phyloP scores from a whole-genome alignment of 805 yeast genomes.

The Candida anglica region DNA sequence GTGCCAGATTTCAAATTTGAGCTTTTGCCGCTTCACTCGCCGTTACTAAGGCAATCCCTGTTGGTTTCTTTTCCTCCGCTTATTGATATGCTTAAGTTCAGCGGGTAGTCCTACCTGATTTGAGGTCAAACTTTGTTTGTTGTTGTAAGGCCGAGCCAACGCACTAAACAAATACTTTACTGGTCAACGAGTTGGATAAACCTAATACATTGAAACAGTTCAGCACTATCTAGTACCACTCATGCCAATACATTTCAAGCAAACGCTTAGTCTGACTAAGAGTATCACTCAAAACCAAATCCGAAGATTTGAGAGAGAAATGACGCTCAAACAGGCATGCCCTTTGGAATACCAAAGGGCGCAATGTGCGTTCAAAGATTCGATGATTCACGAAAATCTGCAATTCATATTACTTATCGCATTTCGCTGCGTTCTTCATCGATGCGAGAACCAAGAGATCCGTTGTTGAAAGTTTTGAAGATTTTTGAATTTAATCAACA shows the following conservation, averaged over 20 bases:
- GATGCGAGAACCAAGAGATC: too few species aligned
- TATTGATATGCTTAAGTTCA: slow-evolving; percentile 43
- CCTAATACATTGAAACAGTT: slow-evolving; percentile 10
- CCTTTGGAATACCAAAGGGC: too few species aligned
- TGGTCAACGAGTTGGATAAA: slow-evolving; percentile 12
- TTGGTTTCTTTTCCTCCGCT: slow-evolving; percentile 45
- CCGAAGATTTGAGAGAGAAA: too few species aligned
- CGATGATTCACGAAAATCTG: too few species aligned
- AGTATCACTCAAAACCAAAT: slow-evolving; percentile 30
- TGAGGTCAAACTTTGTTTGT: slow-evolving; percentile 31
- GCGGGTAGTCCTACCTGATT: slow-evolving; percentile 40
- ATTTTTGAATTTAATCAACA: too few species aligned
- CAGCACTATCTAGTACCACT: slow-evolving; percentile 7
- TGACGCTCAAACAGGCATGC: too few species aligned
- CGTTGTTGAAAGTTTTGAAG: too few species aligned
- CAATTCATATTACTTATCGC: too few species aligned
- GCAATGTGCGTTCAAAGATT: too few species aligned
- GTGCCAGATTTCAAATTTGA: slow-evolving; percentile 40
- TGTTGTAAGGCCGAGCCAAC: slow-evolving; percentile 12
- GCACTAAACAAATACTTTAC: slow-evolving; percentile 2
- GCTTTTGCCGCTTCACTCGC: slow-evolving; percentile 37
- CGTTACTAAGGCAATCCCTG: slow-evolving; percentile 43
- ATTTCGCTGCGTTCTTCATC: too few species aligned
- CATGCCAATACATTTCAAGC: slow-evolving; percentile 26
- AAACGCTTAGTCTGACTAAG: slow-evolving; percentile 17